These are phyloP conservation scores for Artemisia argyi DNA, from an alignment of 129 eudicot species.

Conservation along the genomic window DNA sequence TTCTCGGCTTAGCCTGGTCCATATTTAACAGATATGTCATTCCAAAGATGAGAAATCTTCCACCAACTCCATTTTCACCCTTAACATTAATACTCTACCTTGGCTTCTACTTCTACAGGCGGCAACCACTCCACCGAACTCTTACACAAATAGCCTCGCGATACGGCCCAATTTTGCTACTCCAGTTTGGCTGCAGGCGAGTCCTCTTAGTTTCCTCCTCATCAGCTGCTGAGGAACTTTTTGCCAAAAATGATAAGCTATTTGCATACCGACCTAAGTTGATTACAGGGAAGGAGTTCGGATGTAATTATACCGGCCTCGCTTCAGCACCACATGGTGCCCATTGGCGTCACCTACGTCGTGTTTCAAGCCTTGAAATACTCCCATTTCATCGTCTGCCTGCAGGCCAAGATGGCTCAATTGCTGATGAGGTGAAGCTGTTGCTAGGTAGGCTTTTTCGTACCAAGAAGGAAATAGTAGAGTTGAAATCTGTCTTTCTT, in stretches of 20 bases:
- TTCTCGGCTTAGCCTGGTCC: constrained; percentile 33
- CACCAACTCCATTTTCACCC: constrained; percentile 34
- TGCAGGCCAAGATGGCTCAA: constrained; percentile 15
- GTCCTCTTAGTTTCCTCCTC: constrained; percentile 49
- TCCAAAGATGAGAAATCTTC: constrained; percentile 28
- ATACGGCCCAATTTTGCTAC: constrained; percentile 37
- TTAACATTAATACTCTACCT: constrained; percentile 20
- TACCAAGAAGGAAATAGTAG: constrained; percentile 17
- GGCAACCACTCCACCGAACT: constrained; percentile 39
- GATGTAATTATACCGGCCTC: constrained; percentile 41
- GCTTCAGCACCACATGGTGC: constrained; percentile 46
- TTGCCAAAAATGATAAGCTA: constrained; percentile 35
- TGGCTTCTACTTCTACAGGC: constrained; percentile 14
- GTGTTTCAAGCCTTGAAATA: constrained; percentile 41
- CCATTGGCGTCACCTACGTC: constrained; percentile 46
- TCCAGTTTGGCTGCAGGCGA: constrained; percentile 39
- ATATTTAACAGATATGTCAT: constrained; percentile 27
- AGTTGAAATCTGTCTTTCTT: constrained; percentile 33
- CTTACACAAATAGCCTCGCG: constrained; percentile 22
- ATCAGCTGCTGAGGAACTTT: constrained; percentile 43
- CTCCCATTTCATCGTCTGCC: constrained; percentile 31
- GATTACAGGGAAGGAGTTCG: constrained; percentile 30
- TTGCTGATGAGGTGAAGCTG: constrained; percentile 40
- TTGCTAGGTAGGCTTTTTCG: constrained; percentile 18
- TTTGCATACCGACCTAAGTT: constrained; percentile 51